phyloP scores from a whole-genome alignment of 208 protist species.

The Borovskyia barvae region DNA sequence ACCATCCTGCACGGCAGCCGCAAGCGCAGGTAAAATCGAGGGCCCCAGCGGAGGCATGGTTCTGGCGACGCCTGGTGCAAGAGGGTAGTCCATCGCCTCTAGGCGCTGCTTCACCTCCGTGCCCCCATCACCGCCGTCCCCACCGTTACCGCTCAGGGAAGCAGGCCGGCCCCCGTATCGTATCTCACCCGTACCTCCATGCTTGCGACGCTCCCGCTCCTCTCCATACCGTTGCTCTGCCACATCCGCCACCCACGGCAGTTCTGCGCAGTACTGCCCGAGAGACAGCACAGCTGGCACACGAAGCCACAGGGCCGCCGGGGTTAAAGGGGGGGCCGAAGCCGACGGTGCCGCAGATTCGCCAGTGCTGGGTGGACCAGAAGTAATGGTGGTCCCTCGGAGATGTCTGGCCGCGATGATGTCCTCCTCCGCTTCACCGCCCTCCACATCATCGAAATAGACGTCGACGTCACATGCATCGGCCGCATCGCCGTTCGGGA shows the following conservation, averaged over 20 bases:
- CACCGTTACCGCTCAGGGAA: slow-evolving; percentile 2
- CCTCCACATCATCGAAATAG: slow-evolving; percentile 6
- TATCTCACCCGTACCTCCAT: slow-evolving; percentile 7
- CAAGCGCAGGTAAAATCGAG: no score
- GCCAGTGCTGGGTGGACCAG: background rate
- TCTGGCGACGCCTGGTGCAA: no score
- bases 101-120: background rate
- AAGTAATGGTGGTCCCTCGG: background rate
- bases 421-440: slow-evolving; percentile 10
- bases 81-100: background rate
- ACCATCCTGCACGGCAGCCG: no score
- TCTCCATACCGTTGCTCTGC: slow-evolving; percentile 21
- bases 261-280: slow-evolving; percentile 33
- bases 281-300: slow-evolving; percentile 37
- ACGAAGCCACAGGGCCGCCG: slow-evolving; percentile 5
- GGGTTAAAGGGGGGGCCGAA: background rate
- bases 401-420: background rate
- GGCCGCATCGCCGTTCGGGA: background rate
- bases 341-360: background rate
- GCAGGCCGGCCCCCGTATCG: slow-evolving; percentile 18
- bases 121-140: background rate
- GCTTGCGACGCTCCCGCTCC: slow-evolving; percentile 18
- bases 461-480: slow-evolving; percentile 7
- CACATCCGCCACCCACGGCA: slow-evolving; percentile 25
- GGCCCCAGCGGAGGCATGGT: no score